A percentile compares a stretch with the other conserved stretches of the same genome.
These are phyloP conservation scores for Penicillium desertorum DNA, from an alignment of 495 filamentous ascomycete species.

Conservation along the genomic window DNA sequence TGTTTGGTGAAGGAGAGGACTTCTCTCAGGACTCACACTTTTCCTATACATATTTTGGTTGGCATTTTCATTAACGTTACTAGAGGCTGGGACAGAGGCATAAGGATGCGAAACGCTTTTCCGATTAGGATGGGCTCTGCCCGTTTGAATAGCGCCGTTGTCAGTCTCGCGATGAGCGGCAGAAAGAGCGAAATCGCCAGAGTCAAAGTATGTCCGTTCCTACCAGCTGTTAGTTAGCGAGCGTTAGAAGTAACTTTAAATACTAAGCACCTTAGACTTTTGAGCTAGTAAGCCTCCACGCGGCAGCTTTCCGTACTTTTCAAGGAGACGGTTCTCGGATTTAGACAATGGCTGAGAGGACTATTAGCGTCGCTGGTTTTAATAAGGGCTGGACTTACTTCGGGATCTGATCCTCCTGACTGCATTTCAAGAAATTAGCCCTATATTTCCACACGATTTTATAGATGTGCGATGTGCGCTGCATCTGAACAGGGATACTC, in stretches of 20 bases:
- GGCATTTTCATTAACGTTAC: conserved; percentile 30
- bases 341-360: conserved; percentile 10
- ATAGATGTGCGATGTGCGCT: too few relatives aligned
- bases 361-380: neutral
- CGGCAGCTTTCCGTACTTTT: conserved; percentile 19
- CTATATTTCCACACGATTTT: neutral
- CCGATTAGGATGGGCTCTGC: conserved; percentile 29
- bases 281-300: conserved; percentile 15
- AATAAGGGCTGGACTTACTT: neutral
- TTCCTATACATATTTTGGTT: conserved; percentile 23
- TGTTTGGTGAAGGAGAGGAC: conserved; percentile 16
- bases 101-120: conserved; percentile 33
- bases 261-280: conserved; percentile 19
- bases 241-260: neutral
- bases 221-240: conserved; percentile 16
- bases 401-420: neutral
- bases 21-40: conserved; percentile 13
- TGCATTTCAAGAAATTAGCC: neutral
- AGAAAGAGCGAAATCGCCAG: conserved; percentile 35
- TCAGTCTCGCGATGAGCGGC: conserved; percentile 26
- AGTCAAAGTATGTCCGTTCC: conserved; percentile 38
- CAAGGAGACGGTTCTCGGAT: conserved; percentile 13
- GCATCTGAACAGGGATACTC: too few relatives aligned
- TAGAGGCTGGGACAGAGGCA: conserved; percentile 29
- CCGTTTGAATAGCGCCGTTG: conserved; percentile 27